Evolutionary conservation across 768 basidiomycete genomes (phyloP).

Genomic region (Xerocomellus chrysenteron): DNA sequence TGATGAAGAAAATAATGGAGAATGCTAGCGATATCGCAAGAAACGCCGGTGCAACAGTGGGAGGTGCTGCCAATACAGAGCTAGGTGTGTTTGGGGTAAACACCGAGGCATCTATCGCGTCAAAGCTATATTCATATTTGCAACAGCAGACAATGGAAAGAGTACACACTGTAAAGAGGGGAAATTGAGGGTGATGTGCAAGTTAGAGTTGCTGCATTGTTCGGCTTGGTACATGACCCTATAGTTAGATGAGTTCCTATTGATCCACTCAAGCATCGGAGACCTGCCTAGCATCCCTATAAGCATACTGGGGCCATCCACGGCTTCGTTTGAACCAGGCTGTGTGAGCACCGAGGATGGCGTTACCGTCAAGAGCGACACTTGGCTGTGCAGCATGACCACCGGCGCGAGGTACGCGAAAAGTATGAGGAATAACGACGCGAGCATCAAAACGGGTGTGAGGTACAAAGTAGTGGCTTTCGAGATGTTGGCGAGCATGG

Average conservation of each 20-base stretch:
- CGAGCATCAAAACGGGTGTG: slow-evolving; percentile 62
- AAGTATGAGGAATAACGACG: slow-evolving; percentile 62
- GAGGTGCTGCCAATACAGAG: slow-evolving; percentile 57
- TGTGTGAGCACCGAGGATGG: slow-evolving; percentile 50
- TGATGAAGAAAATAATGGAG: slow-evolving; percentile 60
- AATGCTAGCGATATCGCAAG: slow-evolving; percentile 60
- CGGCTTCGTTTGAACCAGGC: slow-evolving; percentile 27
- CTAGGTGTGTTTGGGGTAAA: slow-evolving; percentile 58
- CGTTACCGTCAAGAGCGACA: slow-evolving; percentile 62
- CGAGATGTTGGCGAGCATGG: slow-evolving; percentile 70
- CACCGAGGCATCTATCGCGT: slow-evolving; percentile 55
- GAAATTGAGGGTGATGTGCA: slow-evolving; percentile 58
- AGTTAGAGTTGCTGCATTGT: slow-evolving; percentile 47
- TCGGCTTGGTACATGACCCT: slow-evolving; percentile 68
- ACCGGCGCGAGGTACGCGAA: slow-evolving; percentile 70
- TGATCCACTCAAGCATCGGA: neutral
- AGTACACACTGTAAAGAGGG: slow-evolving; percentile 58
- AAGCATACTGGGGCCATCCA: slow-evolving; percentile 70
- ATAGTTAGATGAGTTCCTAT: neutral
- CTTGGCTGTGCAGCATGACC: slow-evolving; percentile 56
- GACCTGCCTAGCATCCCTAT: slow-evolving; percentile 65
- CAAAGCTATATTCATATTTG: neutral
- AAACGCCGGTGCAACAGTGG: slow-evolving; percentile 59
- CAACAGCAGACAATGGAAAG: neutral
- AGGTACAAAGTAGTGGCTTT: slow-evolving; percentile 68